These are phyloP conservation scores for Aristolochia californica DNA, from an alignment of 164 flowering plant species.

Conservation along the genomic window DNA sequence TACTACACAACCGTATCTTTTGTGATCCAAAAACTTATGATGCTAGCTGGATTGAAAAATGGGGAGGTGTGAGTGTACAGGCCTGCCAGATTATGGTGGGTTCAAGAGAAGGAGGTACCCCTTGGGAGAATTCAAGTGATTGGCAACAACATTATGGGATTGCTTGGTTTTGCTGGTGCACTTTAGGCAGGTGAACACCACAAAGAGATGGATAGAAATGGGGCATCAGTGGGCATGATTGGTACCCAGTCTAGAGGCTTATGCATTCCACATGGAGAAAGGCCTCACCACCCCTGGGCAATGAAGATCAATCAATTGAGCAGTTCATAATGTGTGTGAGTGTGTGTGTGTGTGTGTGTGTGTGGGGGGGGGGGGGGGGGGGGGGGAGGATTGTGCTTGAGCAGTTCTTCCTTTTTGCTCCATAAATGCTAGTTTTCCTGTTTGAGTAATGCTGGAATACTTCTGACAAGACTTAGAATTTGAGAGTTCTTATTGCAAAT, in stretches of 20 bases:
- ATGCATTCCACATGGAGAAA: conserved; percentile 63
- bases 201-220: conserved; percentile 68
- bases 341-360: no score
- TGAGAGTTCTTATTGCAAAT: no score
- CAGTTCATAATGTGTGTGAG: no score
- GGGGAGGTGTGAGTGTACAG: conserved; percentile 50
- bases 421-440: no score
- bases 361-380: no score
- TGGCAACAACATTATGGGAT: conserved; percentile 86
- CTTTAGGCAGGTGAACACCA: conserved; percentile 40
- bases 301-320: not conserved
- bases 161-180: conserved; percentile 61
- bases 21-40: conserved; percentile 17
- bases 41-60: conserved; percentile 10
- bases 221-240: conserved; percentile 59
- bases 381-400: no score
- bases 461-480: no score
- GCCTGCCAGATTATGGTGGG: conserved; percentile 78
- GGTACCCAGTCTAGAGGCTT: conserved; percentile 50
- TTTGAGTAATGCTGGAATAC: no score
- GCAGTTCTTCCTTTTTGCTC: no score
- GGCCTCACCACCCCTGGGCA: conserved; percentile 33
- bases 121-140: conserved; percentile 76
- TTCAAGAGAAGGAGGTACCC: conserved; percentile 70
- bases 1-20: conserved; percentile 18